phyloP scores from a whole-genome alignment of 441 rosid species.

The Breynia disticha region DNA sequence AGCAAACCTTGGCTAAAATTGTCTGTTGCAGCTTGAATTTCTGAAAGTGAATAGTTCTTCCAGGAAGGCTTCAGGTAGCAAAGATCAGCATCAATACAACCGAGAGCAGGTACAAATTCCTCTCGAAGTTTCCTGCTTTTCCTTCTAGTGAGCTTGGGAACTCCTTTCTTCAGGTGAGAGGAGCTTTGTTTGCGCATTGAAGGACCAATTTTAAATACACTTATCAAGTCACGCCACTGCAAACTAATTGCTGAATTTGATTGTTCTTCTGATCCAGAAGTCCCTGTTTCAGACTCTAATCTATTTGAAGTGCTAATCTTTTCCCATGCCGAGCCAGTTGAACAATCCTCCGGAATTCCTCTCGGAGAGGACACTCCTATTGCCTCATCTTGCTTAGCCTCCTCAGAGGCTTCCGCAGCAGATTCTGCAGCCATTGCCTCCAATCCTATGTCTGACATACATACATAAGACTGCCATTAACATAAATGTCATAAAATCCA shows the following conservation, averaged over 20 bases:
- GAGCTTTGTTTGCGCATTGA: constrained; percentile 41
- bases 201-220: constrained; percentile 53
- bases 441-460: constrained; percentile 15
- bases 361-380: constrained; percentile 17
- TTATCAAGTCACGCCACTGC: constrained; percentile 49
- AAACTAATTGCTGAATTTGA: constrained; percentile 8
- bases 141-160: constrained; percentile 54
- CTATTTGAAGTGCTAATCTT: constrained; percentile 35
- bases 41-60: constrained; percentile 63
- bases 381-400: constrained; percentile 14
- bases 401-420: constrained; percentile 7
- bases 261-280: constrained; percentile 41
- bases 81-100: constrained; percentile 43
- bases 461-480: constrained; percentile 1
- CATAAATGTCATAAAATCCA: neutral
- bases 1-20: constrained; percentile 55
- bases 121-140: constrained; percentile 59
- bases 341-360: constrained; percentile 24
- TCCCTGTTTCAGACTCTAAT: constrained; percentile 36
- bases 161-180: constrained; percentile 33
- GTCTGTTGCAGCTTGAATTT: constrained; percentile 66
- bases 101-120: constrained; percentile 33
- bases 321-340: constrained; percentile 20
- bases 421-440: constrained; percentile 20
- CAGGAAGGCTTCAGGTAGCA: constrained; percentile 59